Evolutionary conservation across 1,284 basidiomycete genomes (phyloP), one percentile per base, ranked within the genome.

Genomic region (Testicularia cyperi): DNA sequence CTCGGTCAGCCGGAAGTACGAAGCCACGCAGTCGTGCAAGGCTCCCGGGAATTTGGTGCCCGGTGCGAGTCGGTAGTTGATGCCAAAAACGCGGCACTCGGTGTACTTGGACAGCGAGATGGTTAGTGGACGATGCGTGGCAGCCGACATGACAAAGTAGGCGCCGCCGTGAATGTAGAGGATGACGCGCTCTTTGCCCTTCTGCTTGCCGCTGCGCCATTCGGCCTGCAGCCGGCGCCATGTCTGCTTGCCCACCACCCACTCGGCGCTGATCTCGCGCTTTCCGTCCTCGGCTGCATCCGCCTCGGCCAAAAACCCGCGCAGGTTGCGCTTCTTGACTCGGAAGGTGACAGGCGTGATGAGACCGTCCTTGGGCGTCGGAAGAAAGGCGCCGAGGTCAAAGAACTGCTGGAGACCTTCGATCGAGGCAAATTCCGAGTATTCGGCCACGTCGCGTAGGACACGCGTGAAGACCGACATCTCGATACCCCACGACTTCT

Each of bases 81-180:
- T 81, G n/a, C 90, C 89, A 78, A 97, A 97, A n/a, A 97, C 86
- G 24, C 95, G 85, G 22, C 90, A 86, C 70, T 92, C 88, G 24
- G 88, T 86, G 67, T 87, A 87, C 75, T 94, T 92, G 25, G 90
- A 88, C 44, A 97, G 80, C 6, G 90, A 88, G 65, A 97, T 91
- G 8, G 92, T 94, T 49, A 98, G 83, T 31, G 90, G 81, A 31
- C 94, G 83, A 77, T 96, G 92, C 0, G 90, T 90, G n/a, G 92
- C 88, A 14, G 94, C 88, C 67, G 88, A 92, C 65, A 90, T 92
- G 52, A 90, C 82, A 76, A 91, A 97, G 77, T 96, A 97, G 38
- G 92, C 92, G 84, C 90, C 94, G 42, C 94, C 95, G 72, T 98
- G 95, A 15, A 97, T 82, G 74, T 92, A 98, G 25, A 96, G 82